A percentile compares a stretch with the other conserved stretches of the same genome.
phyloP scores from a whole-genome alignment of 2,329 filamentous ascomycete genomes.

The Cadophora malorum region DNA sequence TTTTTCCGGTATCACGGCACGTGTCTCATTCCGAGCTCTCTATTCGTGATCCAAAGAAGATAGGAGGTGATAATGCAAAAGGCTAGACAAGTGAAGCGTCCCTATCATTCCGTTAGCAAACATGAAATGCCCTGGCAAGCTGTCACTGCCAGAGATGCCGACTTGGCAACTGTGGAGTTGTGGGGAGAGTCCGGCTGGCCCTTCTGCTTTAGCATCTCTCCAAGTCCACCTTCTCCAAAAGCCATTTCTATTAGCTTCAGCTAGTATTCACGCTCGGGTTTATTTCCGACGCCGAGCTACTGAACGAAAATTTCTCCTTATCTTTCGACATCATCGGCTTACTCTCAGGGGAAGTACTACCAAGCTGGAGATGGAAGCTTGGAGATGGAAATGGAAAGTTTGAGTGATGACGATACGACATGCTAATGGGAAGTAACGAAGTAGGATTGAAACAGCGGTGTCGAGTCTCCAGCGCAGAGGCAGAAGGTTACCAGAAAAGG shows the following conservation, averaged over 20 bases:
- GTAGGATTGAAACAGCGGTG: slow-evolving; percentile 7
- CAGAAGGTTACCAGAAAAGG: not conserved
- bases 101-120: not conserved
- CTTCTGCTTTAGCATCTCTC: slow-evolving; percentile 3
- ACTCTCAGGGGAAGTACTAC: not conserved
- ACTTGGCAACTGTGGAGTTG: slow-evolving; percentile 13
- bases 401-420: not conserved
- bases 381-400: not conserved
- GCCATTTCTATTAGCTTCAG: not conserved
- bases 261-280: not conserved
- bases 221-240: not conserved
- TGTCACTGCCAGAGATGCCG: not conserved
- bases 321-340: slow-evolving; percentile 2
- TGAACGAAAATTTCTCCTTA: not conserved
- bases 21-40: not conserved
- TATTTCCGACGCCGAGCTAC: not conserved
- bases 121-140: not conserved
- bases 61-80: not conserved
- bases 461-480: not conserved
- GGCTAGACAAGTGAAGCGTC: not conserved
- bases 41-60: not conserved
- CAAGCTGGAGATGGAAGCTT: not conserved
- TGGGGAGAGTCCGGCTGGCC: not conserved
- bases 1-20: not conserved
- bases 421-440: not conserved